These are phyloP conservation scores for Emmonsiellopsis sp. DNA, from an alignment of 2,329 filamentous ascomycete species.

Conservation along the genomic window DNA sequence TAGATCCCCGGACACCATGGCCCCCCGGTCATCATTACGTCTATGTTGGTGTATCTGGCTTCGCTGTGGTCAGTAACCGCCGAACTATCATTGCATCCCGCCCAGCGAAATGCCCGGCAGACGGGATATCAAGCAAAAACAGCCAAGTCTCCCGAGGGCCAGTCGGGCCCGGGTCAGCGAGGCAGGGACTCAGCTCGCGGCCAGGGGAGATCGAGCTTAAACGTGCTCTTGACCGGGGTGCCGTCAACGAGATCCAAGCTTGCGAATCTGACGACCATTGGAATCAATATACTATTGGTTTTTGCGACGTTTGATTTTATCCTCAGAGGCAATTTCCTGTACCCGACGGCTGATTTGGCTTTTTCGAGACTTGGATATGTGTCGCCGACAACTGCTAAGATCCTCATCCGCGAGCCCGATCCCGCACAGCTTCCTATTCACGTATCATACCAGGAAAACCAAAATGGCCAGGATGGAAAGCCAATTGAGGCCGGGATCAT, in stretches of 20 bases:
- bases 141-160: not conserved
- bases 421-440: slow-evolving; percentile 64
- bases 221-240: slow-evolving; percentile 64
- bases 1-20: slow-evolving; percentile 32
- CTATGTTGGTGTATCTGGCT: slow-evolving; percentile 38
- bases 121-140: not conserved
- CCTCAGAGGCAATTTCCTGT: slow-evolving; percentile 60
- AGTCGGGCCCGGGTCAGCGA: not conserved
- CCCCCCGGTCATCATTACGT: slow-evolving; percentile 30
- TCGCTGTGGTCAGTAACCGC: slow-evolving; percentile 20
- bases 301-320: slow-evolving; percentile 67
- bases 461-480: slow-evolving; percentile 20
- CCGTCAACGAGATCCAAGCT: slow-evolving; percentile 63
- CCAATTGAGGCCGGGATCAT: slow-evolving; percentile 62
- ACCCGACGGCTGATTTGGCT: slow-evolving; percentile 66
- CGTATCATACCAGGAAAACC: slow-evolving; percentile 48
- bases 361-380: slow-evolving; percentile 85
- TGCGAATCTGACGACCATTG: slow-evolving; percentile 58
- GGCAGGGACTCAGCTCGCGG: not conserved
- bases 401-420: slow-evolving; percentile 80
- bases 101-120: slow-evolving; percentile 2
- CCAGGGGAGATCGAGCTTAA: slow-evolving; percentile 33
- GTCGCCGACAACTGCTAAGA: slow-evolving; percentile 66
- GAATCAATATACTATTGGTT: slow-evolving; percentile 63
- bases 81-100: not conserved